These are phyloP conservation scores for Nyssa sinensis DNA, from an alignment of 148 eudicot genomes.

Conservation along the genomic window DNA sequence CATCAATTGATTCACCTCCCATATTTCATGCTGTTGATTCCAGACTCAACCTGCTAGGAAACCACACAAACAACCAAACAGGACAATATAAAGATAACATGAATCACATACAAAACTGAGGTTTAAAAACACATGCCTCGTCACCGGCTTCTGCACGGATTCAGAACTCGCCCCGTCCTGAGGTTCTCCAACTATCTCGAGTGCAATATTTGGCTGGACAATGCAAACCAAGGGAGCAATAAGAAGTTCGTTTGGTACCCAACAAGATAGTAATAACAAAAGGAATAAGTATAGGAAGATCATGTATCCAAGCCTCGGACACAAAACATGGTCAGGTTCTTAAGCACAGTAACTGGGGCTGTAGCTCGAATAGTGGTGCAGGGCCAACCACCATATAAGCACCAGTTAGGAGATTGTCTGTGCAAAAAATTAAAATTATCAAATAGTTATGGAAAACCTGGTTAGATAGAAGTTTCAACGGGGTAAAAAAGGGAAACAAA, in stretches of 20 bases:
- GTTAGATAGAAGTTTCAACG: neutral
- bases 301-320: constrained; percentile 21
- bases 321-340: constrained; percentile 14
- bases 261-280: neutral
- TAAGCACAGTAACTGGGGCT: constrained; percentile 24
- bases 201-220: constrained; percentile 48
- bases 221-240: constrained; percentile 5
- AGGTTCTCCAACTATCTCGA: constrained; percentile 53
- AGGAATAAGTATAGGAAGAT: neutral
- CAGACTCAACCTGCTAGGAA: constrained; percentile 48
- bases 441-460: constrained; percentile 9
- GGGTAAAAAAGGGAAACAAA: neutral
- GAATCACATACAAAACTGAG: constrained; percentile 21
- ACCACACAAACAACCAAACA: constrained; percentile 30
- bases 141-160: constrained; percentile 46
- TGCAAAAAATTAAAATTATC: constrained; percentile 21
- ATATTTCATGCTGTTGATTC: constrained; percentile 24
- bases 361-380: constrained; percentile 19
- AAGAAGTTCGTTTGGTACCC: neutral
- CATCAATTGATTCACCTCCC: neutral
- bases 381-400: constrained; percentile 14
- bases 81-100: constrained; percentile 35
- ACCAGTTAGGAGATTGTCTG: constrained; percentile 19
- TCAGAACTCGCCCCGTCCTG: constrained; percentile 48
- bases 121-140: constrained; percentile 56